Conservation (phyloP, 2,329 filamentous ascomycete genomes). For the Scleromitrula shiraiana region DNA sequence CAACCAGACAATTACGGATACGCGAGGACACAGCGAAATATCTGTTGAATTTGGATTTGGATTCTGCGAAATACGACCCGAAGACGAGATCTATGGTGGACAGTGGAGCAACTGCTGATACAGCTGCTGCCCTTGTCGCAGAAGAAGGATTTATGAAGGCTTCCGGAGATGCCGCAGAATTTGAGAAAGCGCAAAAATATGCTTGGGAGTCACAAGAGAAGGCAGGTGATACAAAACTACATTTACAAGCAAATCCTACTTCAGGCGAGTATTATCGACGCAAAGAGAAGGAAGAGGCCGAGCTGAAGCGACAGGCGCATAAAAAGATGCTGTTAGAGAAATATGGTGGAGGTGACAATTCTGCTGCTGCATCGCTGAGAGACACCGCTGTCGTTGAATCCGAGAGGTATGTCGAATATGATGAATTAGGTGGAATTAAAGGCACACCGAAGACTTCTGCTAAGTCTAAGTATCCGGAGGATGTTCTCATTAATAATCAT, state of each 20-base stretch:
- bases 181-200: conserved; percentile 80
- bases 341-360: conserved; percentile 64
- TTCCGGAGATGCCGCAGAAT: conserved; percentile 86
- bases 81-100: conserved; percentile 91
- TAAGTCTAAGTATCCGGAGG: conserved; percentile 87
- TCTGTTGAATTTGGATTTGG: conserved; percentile 84
- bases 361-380: conserved; percentile 52
- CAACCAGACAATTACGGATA: conserved; percentile 82
- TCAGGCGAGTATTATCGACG: conserved; percentile 79
- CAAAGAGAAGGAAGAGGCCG: conserved; percentile 67
- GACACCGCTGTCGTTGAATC: conserved; percentile 67
- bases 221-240: conserved; percentile 67
- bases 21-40: conserved; percentile 98
- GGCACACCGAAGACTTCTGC: conserved; percentile 68
- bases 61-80: conserved; percentile 95
- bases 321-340: conserved; percentile 68
- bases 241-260: conserved; percentile 94
- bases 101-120: conserved; percentile 70
- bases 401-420: conserved; percentile 88
- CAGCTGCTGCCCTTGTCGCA: conserved; percentile 73
- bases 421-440: conserved; percentile 82
- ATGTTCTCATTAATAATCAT: conserved; percentile 85
- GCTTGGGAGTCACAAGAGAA: conserved; percentile 94
- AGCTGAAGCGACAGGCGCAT: conserved; percentile 58
- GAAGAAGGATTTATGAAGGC: conserved; percentile 88